Percentiles rank a stretch among this genome's conserved stretches.
These are phyloP conservation scores for Roridomyces roridus DNA, from an alignment of 768 basidiomycete genomes.

Conservation along the genomic window DNA sequence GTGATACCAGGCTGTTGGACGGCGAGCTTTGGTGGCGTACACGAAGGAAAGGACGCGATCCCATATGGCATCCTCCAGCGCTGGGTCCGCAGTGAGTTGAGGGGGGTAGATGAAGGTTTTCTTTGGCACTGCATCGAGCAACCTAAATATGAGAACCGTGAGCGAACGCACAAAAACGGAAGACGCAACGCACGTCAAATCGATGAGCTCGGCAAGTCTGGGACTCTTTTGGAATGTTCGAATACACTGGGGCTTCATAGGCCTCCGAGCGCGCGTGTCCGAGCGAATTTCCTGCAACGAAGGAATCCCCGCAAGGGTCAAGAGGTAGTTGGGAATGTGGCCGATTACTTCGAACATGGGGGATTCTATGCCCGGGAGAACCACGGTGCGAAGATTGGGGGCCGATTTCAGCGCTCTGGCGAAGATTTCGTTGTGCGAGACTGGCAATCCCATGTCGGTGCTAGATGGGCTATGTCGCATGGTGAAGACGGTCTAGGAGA, in stretches of 20 bases:
- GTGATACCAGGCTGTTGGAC: background rate
- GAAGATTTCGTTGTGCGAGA: too few species aligned
- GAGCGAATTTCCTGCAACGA: background rate
- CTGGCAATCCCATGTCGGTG: too few species aligned
- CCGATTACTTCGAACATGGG: too few species aligned
- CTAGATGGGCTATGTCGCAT: too few species aligned
- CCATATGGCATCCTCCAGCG: slow-evolving; percentile 7
- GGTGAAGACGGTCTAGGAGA: background rate
- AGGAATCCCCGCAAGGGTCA: background rate
- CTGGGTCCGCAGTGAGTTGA: background rate
- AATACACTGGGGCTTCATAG: background rate
- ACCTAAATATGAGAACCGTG: background rate
- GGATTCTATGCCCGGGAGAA: background rate
- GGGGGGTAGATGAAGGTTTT: background rate
- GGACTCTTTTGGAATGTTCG: background rate
- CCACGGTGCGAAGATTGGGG: background rate
- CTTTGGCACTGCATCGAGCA: background rate
- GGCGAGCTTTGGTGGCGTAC: too few species aligned
- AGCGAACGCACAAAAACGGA: too few species aligned
- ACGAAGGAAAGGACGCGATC: slow-evolving; percentile 2
- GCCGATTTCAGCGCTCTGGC: background rate
- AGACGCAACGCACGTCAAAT: too few species aligned
- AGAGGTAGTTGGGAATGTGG: background rate
- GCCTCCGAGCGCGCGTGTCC: background rate
- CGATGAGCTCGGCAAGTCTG: background rate